These are phyloP conservation scores for Protomyces lactucae-debilis DNA, from an alignment of 1,139 yeast genomes.

Conservation along the genomic window DNA sequence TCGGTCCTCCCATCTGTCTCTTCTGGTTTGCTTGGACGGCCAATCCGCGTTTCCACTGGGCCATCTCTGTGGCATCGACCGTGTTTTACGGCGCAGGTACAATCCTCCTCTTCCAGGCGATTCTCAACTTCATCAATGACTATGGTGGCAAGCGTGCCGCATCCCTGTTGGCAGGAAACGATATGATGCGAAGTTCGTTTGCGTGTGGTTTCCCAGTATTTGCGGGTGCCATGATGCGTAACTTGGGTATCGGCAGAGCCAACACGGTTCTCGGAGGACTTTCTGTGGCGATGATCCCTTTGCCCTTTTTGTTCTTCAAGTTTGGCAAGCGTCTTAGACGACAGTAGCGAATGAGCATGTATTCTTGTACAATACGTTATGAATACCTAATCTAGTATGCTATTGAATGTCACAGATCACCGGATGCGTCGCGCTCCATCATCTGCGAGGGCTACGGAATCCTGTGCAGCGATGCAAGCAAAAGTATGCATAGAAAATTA, in stretches of 20 bases:
- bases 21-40: conserved; percentile 86
- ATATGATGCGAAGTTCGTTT: conserved; percentile 49
- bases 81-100: conserved; percentile 65
- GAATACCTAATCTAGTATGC: too few species aligned
- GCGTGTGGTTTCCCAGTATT: conserved; percentile 63
- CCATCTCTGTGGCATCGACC: conserved; percentile 70
- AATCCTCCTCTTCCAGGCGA: conserved; percentile 44
- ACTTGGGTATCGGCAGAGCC: conserved; percentile 48
- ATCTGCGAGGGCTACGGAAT: too few species aligned
- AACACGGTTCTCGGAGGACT: conserved; percentile 47
- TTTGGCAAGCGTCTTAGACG: conserved; percentile 40
- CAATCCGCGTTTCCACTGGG: conserved; percentile 60
- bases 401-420: too few species aligned
- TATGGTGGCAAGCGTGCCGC: conserved; percentile 66
- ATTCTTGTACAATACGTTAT: neutral
- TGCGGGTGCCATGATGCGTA: conserved; percentile 50
- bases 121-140: conserved; percentile 67
- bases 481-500: neutral
- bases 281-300: conserved; percentile 55
- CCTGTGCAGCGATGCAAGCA: too few species aligned
- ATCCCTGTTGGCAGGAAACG: conserved; percentile 72
- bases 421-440: too few species aligned
- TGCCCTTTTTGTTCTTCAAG: conserved; percentile 58
- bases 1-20: conserved; percentile 60
- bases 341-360: neutral